Percentiles rank a stretch among this genome's conserved stretches.
Conservation (phyloP, 106 monocot species). For the Allium cepa region DNA sequence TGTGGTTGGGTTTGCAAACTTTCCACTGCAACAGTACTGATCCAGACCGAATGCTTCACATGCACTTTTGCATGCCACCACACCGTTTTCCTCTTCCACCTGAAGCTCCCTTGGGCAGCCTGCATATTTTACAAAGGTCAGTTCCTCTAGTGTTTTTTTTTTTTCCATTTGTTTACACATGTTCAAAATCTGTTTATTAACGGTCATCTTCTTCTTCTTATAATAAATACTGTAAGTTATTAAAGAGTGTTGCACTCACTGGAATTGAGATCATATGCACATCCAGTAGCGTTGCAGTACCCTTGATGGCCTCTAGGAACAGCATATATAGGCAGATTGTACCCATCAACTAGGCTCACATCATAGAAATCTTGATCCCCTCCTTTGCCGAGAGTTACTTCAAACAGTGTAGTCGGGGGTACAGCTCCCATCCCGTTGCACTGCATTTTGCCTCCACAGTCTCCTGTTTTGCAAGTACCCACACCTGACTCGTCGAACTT, state of each 20-base stretch:
- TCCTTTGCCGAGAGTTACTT: constrained; percentile 55
- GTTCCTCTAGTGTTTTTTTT: no score
- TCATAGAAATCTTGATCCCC: constrained; percentile 42
- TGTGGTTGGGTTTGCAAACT: constrained; percentile 43
- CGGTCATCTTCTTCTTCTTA: no score
- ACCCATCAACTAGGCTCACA: constrained; percentile 63
- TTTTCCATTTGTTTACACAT: no score
- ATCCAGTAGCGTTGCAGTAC: constrained; percentile 54
- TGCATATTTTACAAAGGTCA: constrained; percentile 5
- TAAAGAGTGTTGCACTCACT: constrained; percentile 19
- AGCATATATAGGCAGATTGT: constrained; percentile 57
- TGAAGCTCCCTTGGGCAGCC: constrained; percentile 80
- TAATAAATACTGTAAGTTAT: no score
- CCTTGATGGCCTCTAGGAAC: constrained; percentile 22
- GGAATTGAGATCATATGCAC: constrained; percentile 48
- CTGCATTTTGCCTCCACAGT: constrained; percentile 65
- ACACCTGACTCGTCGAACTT: constrained; percentile 38
- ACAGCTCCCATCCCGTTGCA: constrained; percentile 50
- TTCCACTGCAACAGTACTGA: constrained; percentile 76
- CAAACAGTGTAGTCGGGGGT: constrained; percentile 68
- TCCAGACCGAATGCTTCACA: constrained; percentile 72
- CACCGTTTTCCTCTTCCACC: constrained; percentile 42
- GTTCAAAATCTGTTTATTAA: no score
- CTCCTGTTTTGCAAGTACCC: constrained; percentile 64
- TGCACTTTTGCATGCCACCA: constrained; percentile 71